Conservation (phyloP, 495 filamentous ascomycete genomes). For the Aspergillus ellipticus region DNA sequence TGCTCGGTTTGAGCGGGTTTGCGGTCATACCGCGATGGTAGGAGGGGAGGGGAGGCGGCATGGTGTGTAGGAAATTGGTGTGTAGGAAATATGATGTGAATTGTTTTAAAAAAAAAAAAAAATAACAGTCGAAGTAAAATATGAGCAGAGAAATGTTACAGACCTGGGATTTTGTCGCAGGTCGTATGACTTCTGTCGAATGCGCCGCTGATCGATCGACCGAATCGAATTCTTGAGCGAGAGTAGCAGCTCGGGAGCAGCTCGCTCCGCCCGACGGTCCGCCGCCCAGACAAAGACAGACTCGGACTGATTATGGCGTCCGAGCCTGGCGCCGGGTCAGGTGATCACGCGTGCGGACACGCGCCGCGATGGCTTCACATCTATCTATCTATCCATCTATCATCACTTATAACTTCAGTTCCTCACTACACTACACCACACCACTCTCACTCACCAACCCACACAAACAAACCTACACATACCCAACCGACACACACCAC, state of each 20-base stretch:
- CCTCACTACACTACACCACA: neutral
- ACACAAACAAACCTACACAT: neutral
- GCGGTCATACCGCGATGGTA: constrained; percentile 86
- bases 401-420: neutral
- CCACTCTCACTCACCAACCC: neutral
- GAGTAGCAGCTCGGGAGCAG: too few relatives aligned
- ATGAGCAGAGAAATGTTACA: too few relatives aligned
- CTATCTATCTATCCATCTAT: constrained; percentile 1
- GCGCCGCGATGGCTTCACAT: too few relatives aligned
- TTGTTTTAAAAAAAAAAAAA: neutral
- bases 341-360: too few relatives aligned
- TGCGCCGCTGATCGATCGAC: too few relatives aligned
- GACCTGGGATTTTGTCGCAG: too few relatives aligned
- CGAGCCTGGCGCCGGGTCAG: too few relatives aligned
- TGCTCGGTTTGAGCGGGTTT: constrained; percentile 71
- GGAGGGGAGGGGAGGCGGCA: constrained; percentile 58
- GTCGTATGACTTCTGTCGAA: too few relatives aligned
- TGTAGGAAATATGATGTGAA: neutral
- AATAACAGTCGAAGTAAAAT: too few relatives aligned
- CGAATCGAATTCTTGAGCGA: too few relatives aligned
- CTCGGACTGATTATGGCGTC: neutral
- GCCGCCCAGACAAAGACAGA: neutral
- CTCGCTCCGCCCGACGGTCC: neutral
- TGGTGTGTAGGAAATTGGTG: constrained; percentile 34
- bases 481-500: neutral